phyloP scores from a whole-genome alignment of 202 grass and related monocot genomes.

The Brachypodium distachyon region DNA sequence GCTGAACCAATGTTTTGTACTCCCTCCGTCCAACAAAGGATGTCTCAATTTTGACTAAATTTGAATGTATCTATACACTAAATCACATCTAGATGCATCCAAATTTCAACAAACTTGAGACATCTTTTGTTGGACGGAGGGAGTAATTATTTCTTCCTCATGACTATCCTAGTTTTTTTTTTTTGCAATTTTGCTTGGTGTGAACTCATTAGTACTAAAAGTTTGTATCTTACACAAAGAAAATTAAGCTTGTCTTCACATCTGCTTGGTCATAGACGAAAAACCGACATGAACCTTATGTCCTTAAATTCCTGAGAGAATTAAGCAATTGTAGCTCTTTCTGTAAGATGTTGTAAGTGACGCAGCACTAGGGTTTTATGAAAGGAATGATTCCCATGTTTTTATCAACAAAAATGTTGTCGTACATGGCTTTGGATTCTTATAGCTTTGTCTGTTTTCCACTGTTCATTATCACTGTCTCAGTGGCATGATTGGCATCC shows the following conservation, averaged over 20 bases:
- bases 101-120: too few species aligned
- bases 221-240: neutral
- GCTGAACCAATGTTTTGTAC: neutral
- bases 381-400: neutral
- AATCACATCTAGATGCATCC: too few species aligned
- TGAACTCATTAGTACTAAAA: neutral
- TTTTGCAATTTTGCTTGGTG: neutral
- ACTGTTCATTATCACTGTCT: neutral
- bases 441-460: neutral
- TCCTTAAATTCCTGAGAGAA: neutral
- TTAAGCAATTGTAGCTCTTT: neutral
- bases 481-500: neutral
- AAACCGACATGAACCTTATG: constrained; percentile 1
- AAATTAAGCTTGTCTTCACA: neutral
- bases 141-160: too few species aligned
- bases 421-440: neutral
- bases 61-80: too few species aligned
- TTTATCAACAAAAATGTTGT: neutral
- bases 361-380: constrained; percentile 4
- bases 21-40: too few species aligned
- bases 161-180: neutral
- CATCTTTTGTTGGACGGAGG: too few species aligned
- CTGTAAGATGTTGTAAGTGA: neutral
- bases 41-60: too few species aligned
- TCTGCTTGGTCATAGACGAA: neutral